Evolutionary conservation across 208 protist species (phyloP), one percentile per base, ranked within the genome.

Genomic region (Naegleria lovaniensis): DNA sequence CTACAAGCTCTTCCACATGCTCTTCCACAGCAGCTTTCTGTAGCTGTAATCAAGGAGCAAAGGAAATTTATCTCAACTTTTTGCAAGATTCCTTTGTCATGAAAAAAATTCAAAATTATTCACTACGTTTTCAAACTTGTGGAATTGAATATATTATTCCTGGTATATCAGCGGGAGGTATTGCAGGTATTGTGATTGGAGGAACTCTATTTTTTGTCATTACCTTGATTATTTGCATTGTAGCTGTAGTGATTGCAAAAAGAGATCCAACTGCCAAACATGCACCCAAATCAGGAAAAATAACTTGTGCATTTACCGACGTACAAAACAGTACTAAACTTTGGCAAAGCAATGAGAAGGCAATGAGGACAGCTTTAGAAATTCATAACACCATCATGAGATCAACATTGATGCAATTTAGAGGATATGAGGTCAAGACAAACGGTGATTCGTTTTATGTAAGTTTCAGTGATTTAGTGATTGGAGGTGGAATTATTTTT

Each of bases 371-470:
- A 40, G 40, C 92, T 40, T 38, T 93, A 5, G 39, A 22, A 33
- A 85, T 92, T 39, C 92, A 93, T 38, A 93, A 93, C 39, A 0
- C 40, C 1, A 75, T 93, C 4, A 85, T 93, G 39, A 59, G 91
- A 41, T 41, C 19, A 2, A 67, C 91, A 33, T 16, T 93, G 0
- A 40, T 92, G 41, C 11, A 43, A 19, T 76, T 13, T 38, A 41
- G 52, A 39, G 92, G 91, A 33, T 93, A 93, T 88, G 92, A 93
- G 83, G 92, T 93, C 3, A 93, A 93, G 33, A 92, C 89, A 25
- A 89, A 93, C 13, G 92, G 92, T 33, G 92, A 93, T 19, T 19
- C 91, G 25, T 93, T 93, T 67, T 94, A 94, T 92, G 85, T 94
- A 4, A 91, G 83, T 19, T 93, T 93, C 39, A 48, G 7, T 9